Conservation (phyloP, 176 grass and related monocot species). For the Dendrocalamus sinicus region DNA sequence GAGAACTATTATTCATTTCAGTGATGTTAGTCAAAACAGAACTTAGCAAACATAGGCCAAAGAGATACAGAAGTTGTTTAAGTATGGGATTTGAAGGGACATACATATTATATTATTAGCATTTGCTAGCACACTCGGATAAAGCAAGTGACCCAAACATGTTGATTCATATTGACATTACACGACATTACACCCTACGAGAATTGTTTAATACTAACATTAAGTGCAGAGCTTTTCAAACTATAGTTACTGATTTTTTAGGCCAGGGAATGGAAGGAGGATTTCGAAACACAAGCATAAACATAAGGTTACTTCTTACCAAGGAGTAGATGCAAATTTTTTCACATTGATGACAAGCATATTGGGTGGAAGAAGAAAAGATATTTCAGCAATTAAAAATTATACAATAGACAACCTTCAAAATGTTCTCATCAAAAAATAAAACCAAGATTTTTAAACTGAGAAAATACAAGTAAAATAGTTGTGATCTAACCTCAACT, state of each 20-base stretch:
- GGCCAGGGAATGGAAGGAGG: not conserved
- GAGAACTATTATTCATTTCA: constrained; percentile 13
- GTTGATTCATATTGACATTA: constrained; percentile 17
- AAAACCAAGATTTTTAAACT: constrained; percentile 13
- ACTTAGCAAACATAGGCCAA: constrained; percentile 11
- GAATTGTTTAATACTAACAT: not conserved
- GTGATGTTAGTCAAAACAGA: constrained; percentile 17
- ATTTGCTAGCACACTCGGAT: constrained; percentile 15
- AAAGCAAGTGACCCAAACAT: constrained; percentile 34
- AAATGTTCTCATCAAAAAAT: too few relatives aligned
- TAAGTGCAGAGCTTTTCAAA: constrained; percentile 25
- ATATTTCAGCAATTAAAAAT: not conserved
- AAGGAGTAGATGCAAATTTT: constrained; percentile 75
- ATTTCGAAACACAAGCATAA: constrained; percentile 38
- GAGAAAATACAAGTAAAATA: constrained; percentile 27
- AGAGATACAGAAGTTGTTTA: not conserved
- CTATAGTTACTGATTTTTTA: not conserved
- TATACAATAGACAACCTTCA: too few relatives aligned
- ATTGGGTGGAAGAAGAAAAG: constrained; percentile 74
- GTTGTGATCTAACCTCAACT: constrained; percentile 73
- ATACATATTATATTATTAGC: not conserved
- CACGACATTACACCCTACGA: constrained; percentile 1
- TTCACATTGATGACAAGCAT: constrained; percentile 94
- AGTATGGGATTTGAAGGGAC: not conserved
- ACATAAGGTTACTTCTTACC: constrained; percentile 53